Percentiles rank a stretch among this genome's conserved stretches.
phyloP scores from a whole-genome alignment of 768 basidiomycete genomes.

The Crepidotus variabilis region DNA sequence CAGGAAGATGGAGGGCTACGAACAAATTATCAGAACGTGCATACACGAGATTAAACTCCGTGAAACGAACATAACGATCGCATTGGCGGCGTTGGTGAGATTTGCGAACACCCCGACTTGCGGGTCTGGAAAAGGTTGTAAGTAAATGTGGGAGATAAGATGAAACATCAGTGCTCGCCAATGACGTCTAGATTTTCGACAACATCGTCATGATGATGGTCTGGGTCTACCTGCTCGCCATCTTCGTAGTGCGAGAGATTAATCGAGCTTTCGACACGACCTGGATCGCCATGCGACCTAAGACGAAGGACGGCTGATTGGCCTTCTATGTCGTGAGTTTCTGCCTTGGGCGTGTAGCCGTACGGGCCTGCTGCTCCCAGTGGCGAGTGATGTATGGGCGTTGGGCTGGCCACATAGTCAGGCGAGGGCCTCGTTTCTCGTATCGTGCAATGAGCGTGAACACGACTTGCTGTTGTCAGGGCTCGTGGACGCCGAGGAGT shows the following conservation, averaged over 20 bases:
- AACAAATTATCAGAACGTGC: not conserved
- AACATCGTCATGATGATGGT: slow-evolving; percentile 71
- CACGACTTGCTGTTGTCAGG: slow-evolving; percentile 27
- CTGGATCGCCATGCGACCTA: slow-evolving; percentile 31
- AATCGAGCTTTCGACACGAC: slow-evolving; percentile 42
- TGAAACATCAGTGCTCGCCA: slow-evolving; percentile 34
- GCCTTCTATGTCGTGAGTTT: slow-evolving; percentile 32
- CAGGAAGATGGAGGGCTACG: slow-evolving; percentile 64
- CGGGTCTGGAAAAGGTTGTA: slow-evolving; percentile 43
- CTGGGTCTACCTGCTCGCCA: slow-evolving; percentile 1
- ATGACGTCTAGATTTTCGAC: slow-evolving; percentile 84
- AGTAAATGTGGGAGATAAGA: not conserved
- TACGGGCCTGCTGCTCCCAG: slow-evolving; percentile 5
- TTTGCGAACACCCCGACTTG: slow-evolving; percentile 72
- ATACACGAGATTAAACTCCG: not conserved
- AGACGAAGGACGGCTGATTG: slow-evolving; percentile 37
- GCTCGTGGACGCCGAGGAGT: slow-evolving; percentile 23
- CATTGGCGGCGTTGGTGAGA: slow-evolving; percentile 76
- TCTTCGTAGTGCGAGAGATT: slow-evolving; percentile 28
- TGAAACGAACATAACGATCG: slow-evolving; percentile 58
- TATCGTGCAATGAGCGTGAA: slow-evolving; percentile 29
- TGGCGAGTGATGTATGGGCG: not conserved
- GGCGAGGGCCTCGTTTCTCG: slow-evolving; percentile 2
- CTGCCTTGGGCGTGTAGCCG: slow-evolving; percentile 14
- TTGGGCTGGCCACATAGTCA: not conserved